These are phyloP conservation scores for Carex littledalei DNA, from an alignment of 176 grass and related monocot species.

Conservation along the genomic window DNA sequence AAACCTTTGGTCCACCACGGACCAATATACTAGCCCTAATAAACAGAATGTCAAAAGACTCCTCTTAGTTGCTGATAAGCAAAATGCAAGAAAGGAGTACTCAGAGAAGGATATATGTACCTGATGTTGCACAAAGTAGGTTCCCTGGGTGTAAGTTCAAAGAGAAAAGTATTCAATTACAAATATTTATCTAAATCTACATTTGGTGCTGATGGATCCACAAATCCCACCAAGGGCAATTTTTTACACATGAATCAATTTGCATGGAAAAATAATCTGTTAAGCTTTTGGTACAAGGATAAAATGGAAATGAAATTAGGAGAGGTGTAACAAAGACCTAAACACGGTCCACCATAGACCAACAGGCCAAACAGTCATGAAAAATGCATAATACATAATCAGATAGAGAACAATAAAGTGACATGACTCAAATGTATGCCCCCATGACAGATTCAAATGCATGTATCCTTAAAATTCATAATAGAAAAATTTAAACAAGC, in stretches of 20 bases:
- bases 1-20: not conserved
- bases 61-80: not conserved
- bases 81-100: conserved; percentile 9
- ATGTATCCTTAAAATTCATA: not conserved
- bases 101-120: conserved; percentile 17
- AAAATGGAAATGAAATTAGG: not conserved
- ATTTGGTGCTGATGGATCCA: not conserved
- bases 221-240: not conserved
- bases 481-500: not conserved
- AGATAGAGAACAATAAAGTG: not conserved
- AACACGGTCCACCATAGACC: conserved; percentile 4
- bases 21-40: not conserved
- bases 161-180: conserved; percentile 8
- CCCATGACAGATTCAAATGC: not conserved
- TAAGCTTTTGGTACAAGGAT: not conserved
- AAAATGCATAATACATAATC: conserved; percentile 7
- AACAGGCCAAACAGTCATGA: not conserved
- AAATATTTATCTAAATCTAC: conserved; percentile 5
- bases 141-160: conserved; percentile 21
- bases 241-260: not conserved
- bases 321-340: not conserved
- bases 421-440: not conserved
- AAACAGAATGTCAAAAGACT: not conserved
- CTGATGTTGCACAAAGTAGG: conserved; percentile 10
- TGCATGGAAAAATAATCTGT: not conserved